A percentile compares a stretch with the other conserved stretches of the same genome.
Conservation (phyloP, 192 early-diverging fungal genomes). For the Coemansia sp. region DNA sequence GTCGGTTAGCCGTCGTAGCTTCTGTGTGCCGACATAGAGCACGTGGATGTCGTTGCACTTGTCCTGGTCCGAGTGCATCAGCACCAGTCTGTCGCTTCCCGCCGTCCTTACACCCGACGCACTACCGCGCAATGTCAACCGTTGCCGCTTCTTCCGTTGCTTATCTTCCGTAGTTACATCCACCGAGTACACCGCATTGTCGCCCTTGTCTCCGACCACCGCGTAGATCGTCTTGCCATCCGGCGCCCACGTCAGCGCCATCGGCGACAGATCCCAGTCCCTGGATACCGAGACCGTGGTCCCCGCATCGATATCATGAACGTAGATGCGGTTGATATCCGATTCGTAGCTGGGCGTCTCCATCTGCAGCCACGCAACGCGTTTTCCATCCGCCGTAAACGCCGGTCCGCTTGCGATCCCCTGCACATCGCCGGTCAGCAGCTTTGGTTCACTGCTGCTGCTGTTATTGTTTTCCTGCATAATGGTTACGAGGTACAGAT, state of each 20-base stretch:
- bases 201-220: constrained; percentile 65
- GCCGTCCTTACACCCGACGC: constrained; percentile 5
- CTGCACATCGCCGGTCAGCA: constrained; percentile 52
- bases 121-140: constrained; percentile 30
- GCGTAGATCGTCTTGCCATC: constrained; percentile 59
- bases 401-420: constrained; percentile 60
- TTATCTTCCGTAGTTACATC: constrained; percentile 14
- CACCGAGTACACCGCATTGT: constrained; percentile 50
- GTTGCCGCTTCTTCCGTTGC: constrained; percentile 16
- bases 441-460: constrained; percentile 8
- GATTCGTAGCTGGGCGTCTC: constrained; percentile 68
- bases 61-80: constrained; percentile 52
- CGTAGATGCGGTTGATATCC: constrained; percentile 64
- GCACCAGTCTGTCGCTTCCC: constrained; percentile 31
- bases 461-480: background rate
- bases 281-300: constrained; percentile 15
- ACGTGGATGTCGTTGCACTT: constrained; percentile 35
- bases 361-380: constrained; percentile 75
- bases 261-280: constrained; percentile 58
- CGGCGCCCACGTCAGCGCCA: constrained; percentile 56
- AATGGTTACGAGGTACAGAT: constrained; percentile 55
- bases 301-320: constrained; percentile 36
- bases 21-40: constrained; percentile 30
- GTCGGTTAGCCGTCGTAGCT: constrained; percentile 45
- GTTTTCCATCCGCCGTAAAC: constrained; percentile 62